Conservation (phyloP, 2,329 filamentous ascomycete species). For the Exophiala oligosperma region DNA sequence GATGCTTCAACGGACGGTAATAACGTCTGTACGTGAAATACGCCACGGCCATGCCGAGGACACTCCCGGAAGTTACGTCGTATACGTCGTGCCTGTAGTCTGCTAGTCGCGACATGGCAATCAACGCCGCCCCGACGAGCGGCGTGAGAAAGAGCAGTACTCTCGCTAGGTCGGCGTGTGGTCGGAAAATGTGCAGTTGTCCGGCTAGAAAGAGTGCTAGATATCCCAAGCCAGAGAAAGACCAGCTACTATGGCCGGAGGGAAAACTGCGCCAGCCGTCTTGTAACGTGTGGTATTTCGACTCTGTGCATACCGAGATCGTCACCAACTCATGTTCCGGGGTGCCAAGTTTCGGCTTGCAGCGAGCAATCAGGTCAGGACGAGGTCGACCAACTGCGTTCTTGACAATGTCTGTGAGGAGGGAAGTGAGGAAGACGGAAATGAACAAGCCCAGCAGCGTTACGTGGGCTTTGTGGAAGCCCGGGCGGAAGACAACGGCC, state of each 20-base stretch:
- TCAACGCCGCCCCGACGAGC: slow-evolving; percentile 57
- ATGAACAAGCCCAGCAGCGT: slow-evolving; percentile 79
- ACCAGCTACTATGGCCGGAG: slow-evolving; percentile 62
- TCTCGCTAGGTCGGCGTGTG: slow-evolving; percentile 56
- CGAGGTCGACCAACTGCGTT: slow-evolving; percentile 81
- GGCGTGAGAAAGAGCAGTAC: slow-evolving; percentile 58
- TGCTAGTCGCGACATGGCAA: slow-evolving; percentile 62
- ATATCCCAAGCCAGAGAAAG: slow-evolving; percentile 63
- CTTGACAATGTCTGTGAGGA: slow-evolving; percentile 89
- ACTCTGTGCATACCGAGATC: slow-evolving; percentile 48
- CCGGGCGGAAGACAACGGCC: slow-evolving; percentile 62
- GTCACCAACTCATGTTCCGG: slow-evolving; percentile 55
- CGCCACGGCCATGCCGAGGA: slow-evolving; percentile 56
- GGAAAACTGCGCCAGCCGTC: slow-evolving; percentile 68
- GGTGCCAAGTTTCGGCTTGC: slow-evolving; percentile 66
- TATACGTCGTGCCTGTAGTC: slow-evolving; percentile 66
- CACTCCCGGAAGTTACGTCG: slow-evolving; percentile 58
- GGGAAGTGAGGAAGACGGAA: slow-evolving; percentile 71
- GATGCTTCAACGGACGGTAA: slow-evolving; percentile 55
- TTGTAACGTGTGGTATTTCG: slow-evolving; percentile 57
- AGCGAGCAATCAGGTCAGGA: slow-evolving; percentile 85
- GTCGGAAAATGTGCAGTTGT: slow-evolving; percentile 60
- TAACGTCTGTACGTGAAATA: slow-evolving; percentile 62
- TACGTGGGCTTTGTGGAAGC: slow-evolving; percentile 78
- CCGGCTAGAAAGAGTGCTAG: slow-evolving; percentile 50